Evolutionary conservation across 352 stramenopile species (phyloP).

Genomic region (Phytopythium mirpurense): DNA sequence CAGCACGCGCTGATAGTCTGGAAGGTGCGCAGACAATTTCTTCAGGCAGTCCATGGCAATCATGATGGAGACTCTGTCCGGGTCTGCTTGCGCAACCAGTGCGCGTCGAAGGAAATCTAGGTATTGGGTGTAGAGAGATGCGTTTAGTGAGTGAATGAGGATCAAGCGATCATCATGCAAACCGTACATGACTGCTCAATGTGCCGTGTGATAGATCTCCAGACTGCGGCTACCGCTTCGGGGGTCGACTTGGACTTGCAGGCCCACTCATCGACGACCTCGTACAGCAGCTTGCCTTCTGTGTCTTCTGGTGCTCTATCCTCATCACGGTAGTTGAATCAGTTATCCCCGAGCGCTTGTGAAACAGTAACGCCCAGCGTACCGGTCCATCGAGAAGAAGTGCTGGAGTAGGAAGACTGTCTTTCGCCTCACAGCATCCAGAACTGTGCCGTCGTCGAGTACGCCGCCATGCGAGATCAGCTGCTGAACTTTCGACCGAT

Average conservation of each 20-base stretch:
- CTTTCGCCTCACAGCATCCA: slow-evolving; percentile 53
- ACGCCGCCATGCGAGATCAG: slow-evolving; percentile 30
- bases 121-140: neutral
- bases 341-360: neutral
- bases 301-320: neutral
- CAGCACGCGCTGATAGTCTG: slow-evolving; percentile 57
- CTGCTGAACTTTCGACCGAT: slow-evolving; percentile 32
- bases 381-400: slow-evolving; percentile 54
- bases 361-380: neutral
- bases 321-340: neutral
- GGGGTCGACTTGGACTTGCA: slow-evolving; percentile 31
- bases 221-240: slow-evolving; percentile 44
- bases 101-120: slow-evolving; percentile 58
- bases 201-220: slow-evolving; percentile 57
- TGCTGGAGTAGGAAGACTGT: slow-evolving; percentile 66
- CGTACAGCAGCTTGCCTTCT: slow-evolving; percentile 42
- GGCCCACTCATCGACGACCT: slow-evolving; percentile 62
- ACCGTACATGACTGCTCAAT: slow-evolving; percentile 67
- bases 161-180: too few species aligned
- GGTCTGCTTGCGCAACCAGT: slow-evolving; percentile 33
- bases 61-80: slow-evolving; percentile 41
- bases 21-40: slow-evolving; percentile 44
- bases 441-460: slow-evolving; percentile 31
- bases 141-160: neutral
- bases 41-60: slow-evolving; percentile 74